Percentiles rank a stretch among this genome's conserved stretches.
Conservation (phyloP, 208 protist species). For the Leishmania mexicana region DNA sequence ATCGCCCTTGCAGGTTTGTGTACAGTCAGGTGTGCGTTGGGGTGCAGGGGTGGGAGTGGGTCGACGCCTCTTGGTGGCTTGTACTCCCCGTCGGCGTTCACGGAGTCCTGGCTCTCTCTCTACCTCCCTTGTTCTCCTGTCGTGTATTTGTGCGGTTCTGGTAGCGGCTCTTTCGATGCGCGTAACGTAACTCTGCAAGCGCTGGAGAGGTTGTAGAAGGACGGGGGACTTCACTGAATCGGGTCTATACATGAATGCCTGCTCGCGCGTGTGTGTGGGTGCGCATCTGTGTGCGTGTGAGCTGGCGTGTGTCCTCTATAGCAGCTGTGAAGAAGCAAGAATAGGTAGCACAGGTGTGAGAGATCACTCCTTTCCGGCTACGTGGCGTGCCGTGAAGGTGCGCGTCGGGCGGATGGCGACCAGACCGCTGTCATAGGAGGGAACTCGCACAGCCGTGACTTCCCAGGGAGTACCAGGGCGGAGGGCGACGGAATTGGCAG, state of each 20-base stretch:
- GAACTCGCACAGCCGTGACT: neutral
- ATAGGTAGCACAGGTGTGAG: neutral
- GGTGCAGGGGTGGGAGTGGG: neutral
- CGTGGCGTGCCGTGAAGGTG: neutral
- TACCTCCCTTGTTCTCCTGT: neutral
- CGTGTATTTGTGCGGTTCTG: neutral
- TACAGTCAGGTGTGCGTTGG: neutral
- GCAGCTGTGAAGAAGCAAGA: neutral
- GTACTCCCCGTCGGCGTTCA: neutral
- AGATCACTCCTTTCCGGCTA: neutral
- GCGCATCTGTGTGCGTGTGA: neutral
- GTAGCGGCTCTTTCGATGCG: neutral
- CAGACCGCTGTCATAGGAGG: neutral
- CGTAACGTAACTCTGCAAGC: neutral
- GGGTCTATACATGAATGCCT: neutral
- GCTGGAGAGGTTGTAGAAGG: neutral
- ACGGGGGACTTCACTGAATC: neutral
- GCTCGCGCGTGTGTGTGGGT: neutral
- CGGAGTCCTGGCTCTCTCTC: neutral
- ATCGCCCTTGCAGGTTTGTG: neutral
- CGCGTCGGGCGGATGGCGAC: neutral
- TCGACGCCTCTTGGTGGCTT: neutral
- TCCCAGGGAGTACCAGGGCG: neutral
- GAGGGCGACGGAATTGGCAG: too few species aligned
- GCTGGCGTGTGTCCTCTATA: neutral